Evolutionary conservation across 116 monocot genomes (phyloP), one percentile per base, ranked within the genome.

Genomic region (Dioscorea cayenensis): DNA sequence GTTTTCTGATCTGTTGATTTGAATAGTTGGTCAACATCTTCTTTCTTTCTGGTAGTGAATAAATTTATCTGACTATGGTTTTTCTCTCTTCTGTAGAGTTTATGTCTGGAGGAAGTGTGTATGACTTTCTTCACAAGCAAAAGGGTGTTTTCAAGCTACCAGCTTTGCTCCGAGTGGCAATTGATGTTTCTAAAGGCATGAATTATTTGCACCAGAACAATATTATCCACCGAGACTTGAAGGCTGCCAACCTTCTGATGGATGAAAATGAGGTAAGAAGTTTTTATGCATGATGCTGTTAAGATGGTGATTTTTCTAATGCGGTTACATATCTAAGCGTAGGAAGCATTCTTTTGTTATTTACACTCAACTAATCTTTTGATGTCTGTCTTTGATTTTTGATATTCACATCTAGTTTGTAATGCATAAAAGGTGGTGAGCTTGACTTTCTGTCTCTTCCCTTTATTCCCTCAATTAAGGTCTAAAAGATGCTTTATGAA

Each of bases 121-220:
- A 88, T 75, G 92, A 92, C 75, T 85, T 81, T 81, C 87, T 96
- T 77, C 92, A 96, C 70, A 96, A 96, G 71, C 84, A 86, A 32
- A 88, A 87, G 71, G 82, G 82, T 59, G 64, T 78, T 43, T 86
- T 96, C 70, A 87, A 90, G 76, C 83, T 92, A 63, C 90, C 92
- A 25, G 76, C 85, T 38, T 77, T 92, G 48, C 77, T 95, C 22
- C 77, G 82, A 79, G 92, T 92, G 38, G 89, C 92, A 60, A 71
- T 88, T 75, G 96, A 96, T 75, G 78, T 96, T 35, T 89, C 92
- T 12, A 96, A 96, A 67, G 92, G 92, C 73, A 96, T 96, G 96
- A 86, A 83, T 65, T 96, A 92, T 71, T 84, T 92, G 67, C 96
- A 96, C 65, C 92, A 96, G 74, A 89, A 88, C 72, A 88, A 96